Percentiles rank a stretch among this genome's conserved stretches.
Evolutionary conservation across 495 filamentous ascomycete species (phyloP).

Genomic region (Cladorrhinum samala): DNA sequence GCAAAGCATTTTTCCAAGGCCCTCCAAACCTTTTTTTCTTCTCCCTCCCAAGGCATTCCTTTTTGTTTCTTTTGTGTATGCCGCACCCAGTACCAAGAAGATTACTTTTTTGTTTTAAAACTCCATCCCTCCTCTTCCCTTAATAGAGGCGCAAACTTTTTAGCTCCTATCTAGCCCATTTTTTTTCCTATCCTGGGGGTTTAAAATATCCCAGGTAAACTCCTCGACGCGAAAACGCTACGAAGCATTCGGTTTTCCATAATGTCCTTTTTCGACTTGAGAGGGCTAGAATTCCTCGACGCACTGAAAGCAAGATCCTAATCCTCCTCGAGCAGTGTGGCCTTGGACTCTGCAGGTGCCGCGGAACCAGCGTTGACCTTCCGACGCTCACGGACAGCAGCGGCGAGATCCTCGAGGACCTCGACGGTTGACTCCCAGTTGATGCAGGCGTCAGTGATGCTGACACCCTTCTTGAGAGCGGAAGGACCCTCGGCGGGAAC

Average conservation of each 20-base stretch:
- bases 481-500: conserved; percentile 76
- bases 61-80: neutral
- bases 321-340: conserved; percentile 40
- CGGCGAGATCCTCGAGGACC: conserved; percentile 80
- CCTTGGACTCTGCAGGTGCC: conserved; percentile 21
- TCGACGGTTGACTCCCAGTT: conserved; percentile 84
- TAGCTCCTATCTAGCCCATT: no score
- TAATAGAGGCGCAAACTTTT: no score
- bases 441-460: conserved; percentile 97
- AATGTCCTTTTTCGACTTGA: neutral
- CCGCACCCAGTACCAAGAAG: neutral
- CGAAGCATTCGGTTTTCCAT: neutral
- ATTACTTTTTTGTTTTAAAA: neutral
- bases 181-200: no score
- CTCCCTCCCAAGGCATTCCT: neutral
- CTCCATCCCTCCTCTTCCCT: neutral
- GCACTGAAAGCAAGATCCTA: conserved; percentile 12
- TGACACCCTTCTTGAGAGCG: conserved; percentile 82
- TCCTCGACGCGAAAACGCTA: neutral
- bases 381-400: conserved; percentile 74
- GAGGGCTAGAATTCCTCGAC: neutral
- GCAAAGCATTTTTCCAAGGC: neutral
- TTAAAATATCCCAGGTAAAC: neutral
- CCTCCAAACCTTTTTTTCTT: neutral
- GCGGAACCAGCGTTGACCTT: conserved; percentile 29